These are phyloP conservation scores for Penicillium tannophilum DNA, from an alignment of 495 filamentous ascomycete species.

Conservation along the genomic window DNA sequence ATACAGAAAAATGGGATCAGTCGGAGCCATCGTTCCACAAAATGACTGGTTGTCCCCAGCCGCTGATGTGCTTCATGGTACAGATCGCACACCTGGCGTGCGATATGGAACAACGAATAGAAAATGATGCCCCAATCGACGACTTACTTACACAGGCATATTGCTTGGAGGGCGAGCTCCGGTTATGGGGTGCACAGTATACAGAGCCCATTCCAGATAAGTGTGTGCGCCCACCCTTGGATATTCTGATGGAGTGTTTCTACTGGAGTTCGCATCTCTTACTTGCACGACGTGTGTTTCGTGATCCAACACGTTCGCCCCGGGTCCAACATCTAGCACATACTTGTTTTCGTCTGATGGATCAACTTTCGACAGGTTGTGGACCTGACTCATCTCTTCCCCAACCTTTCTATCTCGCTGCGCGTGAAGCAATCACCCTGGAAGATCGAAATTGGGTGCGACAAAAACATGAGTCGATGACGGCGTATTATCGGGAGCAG, in stretches of 20 bases:
- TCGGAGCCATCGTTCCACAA: constrained; percentile 33
- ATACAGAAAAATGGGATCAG: constrained; percentile 25
- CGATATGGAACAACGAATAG: constrained; percentile 22
- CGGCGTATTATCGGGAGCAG: constrained; percentile 32
- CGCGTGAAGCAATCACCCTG: constrained; percentile 24
- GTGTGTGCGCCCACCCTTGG: constrained; percentile 14
- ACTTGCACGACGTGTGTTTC: constrained; percentile 32
- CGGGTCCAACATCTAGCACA: constrained; percentile 30
- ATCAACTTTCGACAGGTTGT: constrained; percentile 28
- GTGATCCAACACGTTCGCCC: constrained; percentile 22
- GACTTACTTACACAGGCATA: constrained; percentile 19
- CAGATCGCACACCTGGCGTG: constrained; percentile 30
- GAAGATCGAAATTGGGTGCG: constrained; percentile 29
- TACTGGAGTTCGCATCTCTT: constrained; percentile 33
- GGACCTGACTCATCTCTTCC: constrained; percentile 33
- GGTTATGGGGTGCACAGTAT: constrained; percentile 21
- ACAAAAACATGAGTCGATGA: constrained; percentile 33
- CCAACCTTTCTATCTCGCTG: constrained; percentile 32
- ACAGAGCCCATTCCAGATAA: background rate
- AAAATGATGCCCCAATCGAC: background rate
- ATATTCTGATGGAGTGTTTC: constrained; percentile 35
- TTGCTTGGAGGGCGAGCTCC: constrained; percentile 26
- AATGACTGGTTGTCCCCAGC: constrained; percentile 35
- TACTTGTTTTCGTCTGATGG: constrained; percentile 31
- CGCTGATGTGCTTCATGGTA: constrained; percentile 31